Evolutionary conservation across 371 early-diverging fungal species (phyloP), one percentile per base, ranked within the genome.

Genomic region (Mortierella sp.): DNA sequence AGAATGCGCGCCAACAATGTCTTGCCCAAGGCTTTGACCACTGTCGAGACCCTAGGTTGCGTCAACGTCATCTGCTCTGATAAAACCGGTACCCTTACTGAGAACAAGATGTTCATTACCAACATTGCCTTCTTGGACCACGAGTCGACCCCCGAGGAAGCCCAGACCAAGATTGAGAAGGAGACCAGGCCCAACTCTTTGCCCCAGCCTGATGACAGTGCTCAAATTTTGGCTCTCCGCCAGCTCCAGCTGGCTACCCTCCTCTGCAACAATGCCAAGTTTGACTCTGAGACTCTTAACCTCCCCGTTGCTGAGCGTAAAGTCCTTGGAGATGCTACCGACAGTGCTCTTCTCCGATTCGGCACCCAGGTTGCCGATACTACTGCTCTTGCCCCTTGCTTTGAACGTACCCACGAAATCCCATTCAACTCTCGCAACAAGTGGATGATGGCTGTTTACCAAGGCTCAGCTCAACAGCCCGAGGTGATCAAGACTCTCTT

Each of bases 331-430:
- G 94, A 95, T 81, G 89, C 94, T 39, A 95, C 95, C 24, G 95
- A 96, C 84, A 86, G 88, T 65, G 95, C 94, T n/a, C 81, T 95
- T 5, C 85, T 95, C n/a, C 84, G 89, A 5, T 93, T 91, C 72
- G 88, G 88, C 24, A 84, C 84, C 54, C 64, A 69, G 32, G 45
- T 75, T 10, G 57, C 83, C 8, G 76, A 81, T 26, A 52, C 70
- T 11, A 52, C 72, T 0, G 3, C 60, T 11, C 55, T 81, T 10
- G 32, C 55, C 12, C 2, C 63, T 26, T 81, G 76, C 77, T 81
- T 85, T 26, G 83, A 90, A 57, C 87, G 86, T 9, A 84, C 90
- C 1, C 81, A 84, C 54, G 62, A 64, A 26, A 65, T 71, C 61
- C 65, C 72, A 9, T 71, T 71, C 64, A 74, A 68, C 40, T 74